These are phyloP conservation scores for Phalaenopsis aphrodite DNA, from an alignment of 106 monocot species.

Conservation along the genomic window DNA sequence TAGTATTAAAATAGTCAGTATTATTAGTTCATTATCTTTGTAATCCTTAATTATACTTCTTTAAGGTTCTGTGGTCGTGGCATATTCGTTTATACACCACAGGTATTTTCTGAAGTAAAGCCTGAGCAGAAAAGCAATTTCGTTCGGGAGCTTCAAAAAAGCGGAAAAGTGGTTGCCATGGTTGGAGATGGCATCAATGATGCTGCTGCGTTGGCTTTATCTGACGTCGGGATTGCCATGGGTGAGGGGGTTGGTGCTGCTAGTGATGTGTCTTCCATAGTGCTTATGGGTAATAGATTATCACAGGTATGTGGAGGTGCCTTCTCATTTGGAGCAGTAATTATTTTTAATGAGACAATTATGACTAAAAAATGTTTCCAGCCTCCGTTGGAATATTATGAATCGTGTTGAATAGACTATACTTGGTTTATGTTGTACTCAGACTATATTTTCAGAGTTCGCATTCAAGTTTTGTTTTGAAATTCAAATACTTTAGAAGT, in stretches of 20 bases:
- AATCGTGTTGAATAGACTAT: background rate
- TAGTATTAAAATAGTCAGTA: background rate
- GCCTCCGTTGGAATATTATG: background rate
- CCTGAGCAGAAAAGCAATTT: constrained; percentile 88
- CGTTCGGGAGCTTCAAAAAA: constrained; percentile 59
- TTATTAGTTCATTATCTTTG: background rate
- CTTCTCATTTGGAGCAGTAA: background rate
- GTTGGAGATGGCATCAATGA: constrained; percentile 99
- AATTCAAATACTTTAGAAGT: constrained; percentile 1
- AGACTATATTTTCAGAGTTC: background rate
- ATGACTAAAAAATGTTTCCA: background rate
- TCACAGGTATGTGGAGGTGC: constrained; percentile 50
- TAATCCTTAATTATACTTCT: background rate
- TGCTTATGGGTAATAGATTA: constrained; percentile 84
- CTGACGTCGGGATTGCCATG: constrained; percentile 95
- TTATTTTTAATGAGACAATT: background rate
- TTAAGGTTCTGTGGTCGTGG: background rate
- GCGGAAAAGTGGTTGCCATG: constrained; percentile 70
- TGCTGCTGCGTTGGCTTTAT: constrained; percentile 89
- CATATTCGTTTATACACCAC: background rate
- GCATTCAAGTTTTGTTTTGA: background rate
- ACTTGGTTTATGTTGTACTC: background rate
- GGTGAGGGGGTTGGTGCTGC: constrained; percentile 95
- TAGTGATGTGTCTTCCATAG: constrained; percentile 92
- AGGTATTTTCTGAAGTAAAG: constrained; percentile 86